phyloP scores from a whole-genome alignment of 1,284 basidiomycete genomes.

The Kwoniella shivajii region DNA sequence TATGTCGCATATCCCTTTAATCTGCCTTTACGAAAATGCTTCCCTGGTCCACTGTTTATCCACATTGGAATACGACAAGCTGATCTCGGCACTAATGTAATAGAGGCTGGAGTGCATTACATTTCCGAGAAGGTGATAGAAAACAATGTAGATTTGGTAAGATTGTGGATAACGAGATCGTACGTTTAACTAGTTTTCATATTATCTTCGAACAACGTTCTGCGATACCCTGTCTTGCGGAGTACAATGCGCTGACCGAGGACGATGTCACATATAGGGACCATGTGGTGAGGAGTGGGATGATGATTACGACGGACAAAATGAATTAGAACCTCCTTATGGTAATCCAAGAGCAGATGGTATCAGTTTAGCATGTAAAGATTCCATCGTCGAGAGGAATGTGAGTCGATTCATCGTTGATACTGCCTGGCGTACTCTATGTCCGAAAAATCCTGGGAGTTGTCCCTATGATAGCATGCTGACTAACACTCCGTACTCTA shows the following conservation, averaged over 20 bases:
- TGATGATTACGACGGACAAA: slow-evolving; percentile 51
- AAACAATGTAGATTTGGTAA: slow-evolving; percentile 46
- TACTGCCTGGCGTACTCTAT: not conserved
- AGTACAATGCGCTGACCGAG: too few species aligned
- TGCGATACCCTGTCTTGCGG: not conserved
- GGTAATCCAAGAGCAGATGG: slow-evolving; percentile 54
- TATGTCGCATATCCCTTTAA: slow-evolving; percentile 16
- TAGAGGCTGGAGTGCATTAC: slow-evolving; percentile 55
- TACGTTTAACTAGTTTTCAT: slow-evolving; percentile 17
- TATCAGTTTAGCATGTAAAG: slow-evolving; percentile 54
- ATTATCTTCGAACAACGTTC: not conserved
- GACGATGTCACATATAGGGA: slow-evolving; percentile 42
- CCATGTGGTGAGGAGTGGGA: slow-evolving; percentile 57
- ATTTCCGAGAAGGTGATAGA: slow-evolving; percentile 53
- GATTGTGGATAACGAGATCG: slow-evolving; percentile 51
- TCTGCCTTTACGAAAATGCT: not conserved
- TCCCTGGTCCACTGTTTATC: too few species aligned
- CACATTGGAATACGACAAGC: not conserved
- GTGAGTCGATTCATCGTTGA: slow-evolving; percentile 35
- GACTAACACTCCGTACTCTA: not conserved
- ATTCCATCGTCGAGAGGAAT: slow-evolving; percentile 52
- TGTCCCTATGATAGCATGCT: not conserved
- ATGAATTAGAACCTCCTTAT: slow-evolving; percentile 40
- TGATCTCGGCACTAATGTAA: not conserved
- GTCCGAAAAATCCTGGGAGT: not conserved